phyloP scores from a whole-genome alignment of 1,284 basidiomycete genomes.

The Ganoderma leucocontextum region DNA sequence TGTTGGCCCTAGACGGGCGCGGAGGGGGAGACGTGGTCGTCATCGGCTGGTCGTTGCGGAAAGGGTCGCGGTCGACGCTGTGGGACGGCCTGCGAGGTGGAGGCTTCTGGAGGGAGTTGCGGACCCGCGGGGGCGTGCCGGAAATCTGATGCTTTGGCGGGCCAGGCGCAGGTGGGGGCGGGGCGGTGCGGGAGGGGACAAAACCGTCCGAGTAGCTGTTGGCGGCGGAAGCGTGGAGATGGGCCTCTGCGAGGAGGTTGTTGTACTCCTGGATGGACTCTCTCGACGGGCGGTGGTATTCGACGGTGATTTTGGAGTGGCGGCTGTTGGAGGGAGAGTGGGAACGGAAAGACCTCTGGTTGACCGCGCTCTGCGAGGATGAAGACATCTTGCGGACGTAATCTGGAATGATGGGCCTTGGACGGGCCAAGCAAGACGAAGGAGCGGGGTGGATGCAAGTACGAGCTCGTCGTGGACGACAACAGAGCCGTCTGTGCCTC shows the following conservation, averaged over 20 bases:
- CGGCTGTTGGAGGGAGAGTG: conserved; percentile 47
- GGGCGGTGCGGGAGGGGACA: conserved; percentile 61
- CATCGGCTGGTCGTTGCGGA: conserved; percentile 45
- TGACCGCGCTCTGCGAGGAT: conserved; percentile 47
- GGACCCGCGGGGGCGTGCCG: conserved; percentile 45
- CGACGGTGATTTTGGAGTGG: conserved; percentile 76
- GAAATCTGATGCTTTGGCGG: conserved; percentile 40
- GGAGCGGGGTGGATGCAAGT: conserved; percentile 13
- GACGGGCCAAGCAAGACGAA: conserved; percentile 10
- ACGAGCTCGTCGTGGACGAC: conserved; percentile 31
- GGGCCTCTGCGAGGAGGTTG: conserved; percentile 69
- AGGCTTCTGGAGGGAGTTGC: conserved; percentile 68
- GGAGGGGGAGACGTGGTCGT: conserved; percentile 66
- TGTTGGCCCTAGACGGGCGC: conserved; percentile 83
- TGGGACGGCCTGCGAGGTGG: conserved; percentile 56
- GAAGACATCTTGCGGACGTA: conserved; percentile 33
- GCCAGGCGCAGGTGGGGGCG: conserved; percentile 58
- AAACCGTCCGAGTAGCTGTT: conserved; percentile 54
- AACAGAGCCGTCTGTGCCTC: conserved; percentile 6
- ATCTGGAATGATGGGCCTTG: conserved; percentile 15
- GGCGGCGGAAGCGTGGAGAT: conserved; percentile 61
- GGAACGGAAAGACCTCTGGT: conserved; percentile 44
- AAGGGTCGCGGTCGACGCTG: conserved; percentile 62
- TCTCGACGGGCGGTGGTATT: conserved; percentile 74
- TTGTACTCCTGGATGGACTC: conserved; percentile 73